Percentiles rank a stretch among this genome's conserved stretches.
These are phyloP conservation scores for maize (Zea mays) DNA, from an alignment of 176 grass and related monocot species.

Conservation along the genomic window DNA sequence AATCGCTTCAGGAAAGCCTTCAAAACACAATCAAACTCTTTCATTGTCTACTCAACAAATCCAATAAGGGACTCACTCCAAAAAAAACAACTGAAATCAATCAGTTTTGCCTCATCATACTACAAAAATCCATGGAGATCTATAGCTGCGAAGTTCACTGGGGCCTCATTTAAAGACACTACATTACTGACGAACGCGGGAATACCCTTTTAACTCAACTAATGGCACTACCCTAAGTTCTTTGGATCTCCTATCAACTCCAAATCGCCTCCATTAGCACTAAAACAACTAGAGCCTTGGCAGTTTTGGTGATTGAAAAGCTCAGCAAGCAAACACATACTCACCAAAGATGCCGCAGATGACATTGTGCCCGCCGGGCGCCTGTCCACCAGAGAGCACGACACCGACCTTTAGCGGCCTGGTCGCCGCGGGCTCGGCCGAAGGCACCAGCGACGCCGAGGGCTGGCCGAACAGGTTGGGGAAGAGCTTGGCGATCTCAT, in stretches of 20 bases:
- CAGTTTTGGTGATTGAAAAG: not conserved
- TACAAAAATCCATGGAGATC: constrained; percentile 28
- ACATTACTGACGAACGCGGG: too few relatives aligned
- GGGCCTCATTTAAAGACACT: not conserved
- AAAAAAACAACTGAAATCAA: not conserved
- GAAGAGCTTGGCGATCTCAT: constrained; percentile 96
- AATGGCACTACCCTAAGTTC: not conserved
- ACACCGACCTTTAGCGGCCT: constrained; percentile 76
- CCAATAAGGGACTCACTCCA: not conserved
- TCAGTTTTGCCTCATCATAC: not conserved
- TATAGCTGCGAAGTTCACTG: not conserved
- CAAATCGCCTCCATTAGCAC: not conserved
- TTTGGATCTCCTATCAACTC: constrained; percentile 24
- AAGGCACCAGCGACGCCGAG: constrained; percentile 60
- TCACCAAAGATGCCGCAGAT: constrained; percentile 95
- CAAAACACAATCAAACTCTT: not conserved
- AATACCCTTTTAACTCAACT: too few relatives aligned
- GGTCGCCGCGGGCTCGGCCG: constrained; percentile 21
- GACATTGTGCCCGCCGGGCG: constrained; percentile 94
- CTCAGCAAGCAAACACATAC: not conserved
- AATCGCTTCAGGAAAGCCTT: not conserved
- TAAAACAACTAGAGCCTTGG: not conserved
- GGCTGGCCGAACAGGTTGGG: constrained; percentile 82
- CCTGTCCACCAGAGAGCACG: constrained; percentile 94
- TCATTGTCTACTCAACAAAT: not conserved